These are phyloP conservation scores for Xylariaceae sp. DNA, from an alignment of 2,329 filamentous ascomycete species.

Conservation along the genomic window DNA sequence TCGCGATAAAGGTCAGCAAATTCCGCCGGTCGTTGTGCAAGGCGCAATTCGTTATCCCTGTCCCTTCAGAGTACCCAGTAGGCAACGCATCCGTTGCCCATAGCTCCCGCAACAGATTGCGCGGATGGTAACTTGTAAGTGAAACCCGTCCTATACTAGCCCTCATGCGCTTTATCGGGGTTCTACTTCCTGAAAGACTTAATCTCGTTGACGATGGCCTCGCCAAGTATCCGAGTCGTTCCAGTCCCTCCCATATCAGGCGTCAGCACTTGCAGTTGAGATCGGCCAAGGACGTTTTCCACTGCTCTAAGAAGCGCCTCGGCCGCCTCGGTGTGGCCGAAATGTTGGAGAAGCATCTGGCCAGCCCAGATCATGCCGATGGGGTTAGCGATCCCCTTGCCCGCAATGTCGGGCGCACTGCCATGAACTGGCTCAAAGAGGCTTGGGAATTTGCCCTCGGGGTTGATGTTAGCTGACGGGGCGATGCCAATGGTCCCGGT, in stretches of 20 bases:
- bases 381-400: conserved; percentile 59
- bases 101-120: too few relatives aligned
- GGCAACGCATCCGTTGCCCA: too few relatives aligned
- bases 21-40: too few relatives aligned
- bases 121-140: too few relatives aligned
- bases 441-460: conserved; percentile 54
- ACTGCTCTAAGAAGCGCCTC: conserved; percentile 36
- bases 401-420: conserved; percentile 60
- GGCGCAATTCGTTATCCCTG: too few relatives aligned
- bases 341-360: conserved; percentile 62
- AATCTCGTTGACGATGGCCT: conserved; percentile 41
- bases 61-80: too few relatives aligned
- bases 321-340: conserved; percentile 56
- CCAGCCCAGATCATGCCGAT: conserved; percentile 67
- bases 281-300: conserved; percentile 34
- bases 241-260: conserved; percentile 56
- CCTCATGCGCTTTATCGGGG: too few relatives aligned
- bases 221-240: conserved; percentile 55
- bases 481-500: conserved; percentile 65
- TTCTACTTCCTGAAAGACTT: background rate
- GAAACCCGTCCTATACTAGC: too few relatives aligned
- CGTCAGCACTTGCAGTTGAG: conserved; percentile 51
- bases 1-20: too few relatives aligned
- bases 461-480: conserved; percentile 60
- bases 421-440: conserved; percentile 64